phyloP scores from a whole-genome alignment of 805 yeast genomes.

The Candida caryicola region DNA sequence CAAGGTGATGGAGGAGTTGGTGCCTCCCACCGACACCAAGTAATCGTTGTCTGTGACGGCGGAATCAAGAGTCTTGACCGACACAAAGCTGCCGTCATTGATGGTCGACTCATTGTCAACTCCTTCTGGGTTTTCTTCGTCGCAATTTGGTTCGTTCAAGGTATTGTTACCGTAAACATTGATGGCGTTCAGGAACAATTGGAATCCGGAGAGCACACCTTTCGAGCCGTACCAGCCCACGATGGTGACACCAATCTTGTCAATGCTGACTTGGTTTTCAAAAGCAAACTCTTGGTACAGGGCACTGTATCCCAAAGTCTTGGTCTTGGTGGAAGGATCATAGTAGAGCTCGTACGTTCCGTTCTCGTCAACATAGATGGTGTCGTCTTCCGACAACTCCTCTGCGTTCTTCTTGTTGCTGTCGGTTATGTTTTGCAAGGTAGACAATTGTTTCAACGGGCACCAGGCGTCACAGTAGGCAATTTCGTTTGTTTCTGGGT shows the following conservation, averaged over 20 bases:
- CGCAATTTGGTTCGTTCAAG: conserved; percentile 67
- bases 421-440: conserved; percentile 29
- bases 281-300: conserved; percentile 81
- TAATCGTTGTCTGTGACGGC: conserved; percentile 29
- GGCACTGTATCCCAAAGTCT: conserved; percentile 41
- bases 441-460: conserved; percentile 53
- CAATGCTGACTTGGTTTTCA: conserved; percentile 61
- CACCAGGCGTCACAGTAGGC: conserved; percentile 85
- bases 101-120: conserved; percentile 24
- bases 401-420: conserved; percentile 22
- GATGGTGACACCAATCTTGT: conserved; percentile 60
- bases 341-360: conserved; percentile 37
- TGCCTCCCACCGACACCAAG: conserved; percentile 25
- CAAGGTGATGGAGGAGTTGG: conserved; percentile 41
- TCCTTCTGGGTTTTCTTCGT: conserved; percentile 19
- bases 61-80: conserved; percentile 20
- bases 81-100: conserved; percentile 28
- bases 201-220: conserved; percentile 71
- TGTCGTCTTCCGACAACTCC: conserved; percentile 20
- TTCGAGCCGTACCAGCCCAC: conserved; percentile 64
- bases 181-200: conserved; percentile 60
- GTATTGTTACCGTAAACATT: conserved; percentile 72
- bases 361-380: conserved; percentile 30
- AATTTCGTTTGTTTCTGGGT: conserved; percentile 61
- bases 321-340: conserved; percentile 32